phyloP scores from a whole-genome alignment of 2,329 filamentous ascomycete species.

The Claviceps monticola region DNA sequence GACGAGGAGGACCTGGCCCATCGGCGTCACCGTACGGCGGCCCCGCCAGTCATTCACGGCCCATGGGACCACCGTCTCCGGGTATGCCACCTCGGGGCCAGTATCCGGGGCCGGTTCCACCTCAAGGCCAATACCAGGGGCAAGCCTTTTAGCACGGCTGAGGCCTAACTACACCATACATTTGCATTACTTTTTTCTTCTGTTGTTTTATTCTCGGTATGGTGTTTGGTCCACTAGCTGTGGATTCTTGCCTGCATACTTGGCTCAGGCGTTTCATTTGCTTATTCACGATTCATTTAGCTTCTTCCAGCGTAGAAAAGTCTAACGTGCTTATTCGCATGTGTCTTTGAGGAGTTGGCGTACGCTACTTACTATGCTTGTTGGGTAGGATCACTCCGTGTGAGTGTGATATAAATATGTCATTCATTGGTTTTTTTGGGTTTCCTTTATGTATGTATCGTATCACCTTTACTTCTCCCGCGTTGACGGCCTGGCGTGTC shows the following conservation, averaged over 20 bases:
- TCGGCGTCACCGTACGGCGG: slow-evolving; percentile 11
- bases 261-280: slow-evolving; percentile 3
- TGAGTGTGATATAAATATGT: not conserved
- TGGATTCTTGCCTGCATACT: slow-evolving; percentile 4
- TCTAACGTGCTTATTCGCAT: not conserved
- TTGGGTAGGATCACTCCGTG: not conserved
- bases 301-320: not conserved
- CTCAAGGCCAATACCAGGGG: slow-evolving; percentile 21
- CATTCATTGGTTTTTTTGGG: not conserved
- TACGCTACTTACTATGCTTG: not conserved
- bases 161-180: not conserved
- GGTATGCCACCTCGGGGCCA: slow-evolving; percentile 19
- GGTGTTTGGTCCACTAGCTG: not conserved
- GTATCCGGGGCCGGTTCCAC: slow-evolving; percentile 11
- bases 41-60: slow-evolving; percentile 19
- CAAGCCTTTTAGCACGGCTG: slow-evolving; percentile 19
- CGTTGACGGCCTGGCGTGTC: too few relatives aligned
- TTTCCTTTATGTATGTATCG: not conserved
- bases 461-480: too few relatives aligned
- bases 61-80: slow-evolving; percentile 15
- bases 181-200: not conserved
- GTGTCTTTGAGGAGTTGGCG: not conserved
- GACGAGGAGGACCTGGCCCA: slow-evolving; percentile 8
- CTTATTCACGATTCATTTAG: not conserved
- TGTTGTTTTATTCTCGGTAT: not conserved